A percentile compares a stretch with the other conserved stretches of the same genome.
These are phyloP conservation scores for Fragilariopsis cylindrus DNA, from an alignment of 108 stramenopile genomes.

Conservation along the genomic window DNA sequence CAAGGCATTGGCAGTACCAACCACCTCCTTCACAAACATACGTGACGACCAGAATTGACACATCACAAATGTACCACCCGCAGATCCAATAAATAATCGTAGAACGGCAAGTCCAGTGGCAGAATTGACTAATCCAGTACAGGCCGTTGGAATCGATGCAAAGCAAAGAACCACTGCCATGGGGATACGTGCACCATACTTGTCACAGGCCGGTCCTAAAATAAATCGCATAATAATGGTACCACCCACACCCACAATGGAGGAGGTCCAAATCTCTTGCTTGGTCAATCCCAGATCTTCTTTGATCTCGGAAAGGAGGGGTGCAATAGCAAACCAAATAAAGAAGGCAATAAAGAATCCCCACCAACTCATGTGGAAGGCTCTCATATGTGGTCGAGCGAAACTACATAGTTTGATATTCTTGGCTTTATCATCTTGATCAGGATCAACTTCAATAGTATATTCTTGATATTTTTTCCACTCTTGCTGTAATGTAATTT, in stretches of 20 bases:
- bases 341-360: constrained; percentile 88
- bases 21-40: constrained; percentile 85
- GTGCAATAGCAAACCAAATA: constrained; percentile 91
- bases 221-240: constrained; percentile 75
- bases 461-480: constrained; percentile 69
- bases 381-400: constrained; percentile 75
- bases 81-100: constrained; percentile 83
- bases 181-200: constrained; percentile 74
- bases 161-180: constrained; percentile 55
- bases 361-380: constrained; percentile 74
- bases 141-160: constrained; percentile 76
- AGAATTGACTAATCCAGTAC: constrained; percentile 59
- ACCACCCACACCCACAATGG: constrained; percentile 66
- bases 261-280: constrained; percentile 83
- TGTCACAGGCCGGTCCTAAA: constrained; percentile 76
- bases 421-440: constrained; percentile 73
- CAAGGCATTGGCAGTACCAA: constrained; percentile 85
- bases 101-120: constrained; percentile 51
- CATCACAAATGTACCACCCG: constrained; percentile 85
- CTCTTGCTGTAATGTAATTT: constrained; percentile 27
- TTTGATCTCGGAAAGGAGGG: constrained; percentile 74
- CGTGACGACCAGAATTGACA: constrained; percentile 81
- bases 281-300: constrained; percentile 59
- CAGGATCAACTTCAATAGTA: constrained; percentile 66
- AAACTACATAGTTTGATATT: constrained; percentile 67